Percentiles rank a stretch among this genome's conserved stretches.
Evolutionary conservation across 2,329 filamentous ascomycete species (phyloP).

Genomic region (Fusarium cicatricum): DNA sequence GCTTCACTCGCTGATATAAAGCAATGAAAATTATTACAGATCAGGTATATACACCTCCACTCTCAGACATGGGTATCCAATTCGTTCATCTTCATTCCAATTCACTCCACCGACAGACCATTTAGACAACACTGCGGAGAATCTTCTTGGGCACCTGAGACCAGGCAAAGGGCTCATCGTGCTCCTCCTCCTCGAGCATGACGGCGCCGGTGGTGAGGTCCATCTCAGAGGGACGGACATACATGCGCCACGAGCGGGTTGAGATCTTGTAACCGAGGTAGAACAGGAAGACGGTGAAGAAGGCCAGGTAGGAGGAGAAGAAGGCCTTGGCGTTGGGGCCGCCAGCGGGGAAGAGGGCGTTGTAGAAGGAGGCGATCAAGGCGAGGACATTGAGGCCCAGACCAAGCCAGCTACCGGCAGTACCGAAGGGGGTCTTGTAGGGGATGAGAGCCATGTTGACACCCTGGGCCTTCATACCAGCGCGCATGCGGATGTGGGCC

Average conservation of each 20-base stretch:
- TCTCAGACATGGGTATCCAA: slow-evolving; percentile 35
- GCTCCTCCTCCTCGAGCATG: slow-evolving; percentile 80
- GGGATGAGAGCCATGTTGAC: slow-evolving; percentile 78
- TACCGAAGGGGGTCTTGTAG: slow-evolving; percentile 80
- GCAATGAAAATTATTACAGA: slow-evolving; percentile 23
- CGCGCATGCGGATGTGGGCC: slow-evolving; percentile 88
- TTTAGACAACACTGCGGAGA: slow-evolving; percentile 35
- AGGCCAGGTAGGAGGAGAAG: slow-evolving; percentile 76
- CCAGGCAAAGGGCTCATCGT: slow-evolving; percentile 75
- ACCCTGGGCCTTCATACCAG: slow-evolving; percentile 74
- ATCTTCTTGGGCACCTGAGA: slow-evolving; percentile 50
- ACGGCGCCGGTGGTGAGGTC: slow-evolving; percentile 85
- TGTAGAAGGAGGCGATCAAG: slow-evolving; percentile 89
- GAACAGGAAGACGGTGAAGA: slow-evolving; percentile 71
- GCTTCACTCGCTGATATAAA: slow-evolving; percentile 27
- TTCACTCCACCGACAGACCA: neutral
- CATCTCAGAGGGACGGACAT: slow-evolving; percentile 77
- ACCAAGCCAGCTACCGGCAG: slow-evolving; percentile 84
- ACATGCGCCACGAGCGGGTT: slow-evolving; percentile 65
- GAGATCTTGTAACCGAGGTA: slow-evolving; percentile 80
- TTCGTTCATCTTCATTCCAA: slow-evolving; percentile 20
- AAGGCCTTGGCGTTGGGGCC: slow-evolving; percentile 75
- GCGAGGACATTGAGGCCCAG: slow-evolving; percentile 78
- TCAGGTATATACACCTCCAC: slow-evolving; percentile 19
- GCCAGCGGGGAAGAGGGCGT: slow-evolving; percentile 55